Percentiles rank a stretch among this genome's conserved stretches.
phyloP scores from a whole-genome alignment of 768 basidiomycete species.

The Tubosaeta brunneosetosa region DNA sequence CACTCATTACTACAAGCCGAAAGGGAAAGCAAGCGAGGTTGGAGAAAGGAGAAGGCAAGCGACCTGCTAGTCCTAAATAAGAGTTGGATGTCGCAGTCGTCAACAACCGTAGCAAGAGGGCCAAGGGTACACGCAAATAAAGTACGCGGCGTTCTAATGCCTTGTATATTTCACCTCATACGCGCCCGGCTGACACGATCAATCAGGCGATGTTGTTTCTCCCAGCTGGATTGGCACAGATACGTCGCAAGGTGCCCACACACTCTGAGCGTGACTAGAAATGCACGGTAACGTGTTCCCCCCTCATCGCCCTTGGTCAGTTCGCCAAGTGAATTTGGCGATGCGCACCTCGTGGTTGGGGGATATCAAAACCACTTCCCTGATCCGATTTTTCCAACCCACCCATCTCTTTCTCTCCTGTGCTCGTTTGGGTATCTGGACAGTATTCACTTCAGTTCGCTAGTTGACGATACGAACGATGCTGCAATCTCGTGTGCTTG shows the following conservation, averaged over 20 bases:
- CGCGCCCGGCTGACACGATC: too few species aligned
- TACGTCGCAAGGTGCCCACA: constrained; percentile 8
- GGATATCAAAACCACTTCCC: constrained; percentile 28
- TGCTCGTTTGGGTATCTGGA: not conserved
- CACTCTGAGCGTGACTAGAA: constrained; percentile 28
- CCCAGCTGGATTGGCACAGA: constrained; percentile 15
- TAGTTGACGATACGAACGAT: constrained; percentile 19
- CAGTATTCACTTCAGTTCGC: not conserved
- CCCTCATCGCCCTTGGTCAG: constrained; percentile 26
- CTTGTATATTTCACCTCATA: too few species aligned
- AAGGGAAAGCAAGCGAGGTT: too few species aligned
- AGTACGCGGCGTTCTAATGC: too few species aligned
- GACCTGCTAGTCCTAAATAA: too few species aligned
- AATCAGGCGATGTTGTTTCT: constrained; percentile 12
- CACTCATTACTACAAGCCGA: too few species aligned
- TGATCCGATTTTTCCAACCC: constrained; percentile 10
- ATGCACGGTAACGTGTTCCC: constrained; percentile 20
- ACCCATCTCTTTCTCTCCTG: constrained; percentile 2
- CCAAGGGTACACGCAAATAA: too few species aligned
- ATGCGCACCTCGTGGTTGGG: constrained; percentile 24
- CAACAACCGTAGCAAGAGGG: too few species aligned
- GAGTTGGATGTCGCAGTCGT: too few species aligned
- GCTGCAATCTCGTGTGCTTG: constrained; percentile 44
- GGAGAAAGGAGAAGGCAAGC: too few species aligned
- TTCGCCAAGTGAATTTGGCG: constrained; percentile 26